Evolutionary conservation across 495 filamentous ascomycete genomes (phyloP).

Genomic region (Tuber magnatum): DNA sequence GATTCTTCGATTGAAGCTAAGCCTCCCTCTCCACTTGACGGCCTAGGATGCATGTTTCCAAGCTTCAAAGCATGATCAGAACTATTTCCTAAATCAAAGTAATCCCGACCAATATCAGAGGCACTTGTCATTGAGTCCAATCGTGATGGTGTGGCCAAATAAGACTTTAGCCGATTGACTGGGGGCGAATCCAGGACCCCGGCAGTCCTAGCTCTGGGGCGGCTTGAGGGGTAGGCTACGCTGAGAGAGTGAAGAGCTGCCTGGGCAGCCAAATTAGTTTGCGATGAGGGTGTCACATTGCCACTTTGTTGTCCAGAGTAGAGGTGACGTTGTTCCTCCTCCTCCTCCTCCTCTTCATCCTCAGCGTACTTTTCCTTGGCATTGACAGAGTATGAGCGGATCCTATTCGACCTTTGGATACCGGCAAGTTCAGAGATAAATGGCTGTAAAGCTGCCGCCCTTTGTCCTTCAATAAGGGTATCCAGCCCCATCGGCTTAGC

Average conservation of each 20-base stretch:
- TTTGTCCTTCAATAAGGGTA: slow-evolving; percentile 46
- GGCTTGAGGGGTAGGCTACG: slow-evolving; percentile 71
- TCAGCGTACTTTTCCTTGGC: slow-evolving; percentile 95
- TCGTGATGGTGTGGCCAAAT: slow-evolving; percentile 72
- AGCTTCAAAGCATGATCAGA: slow-evolving; percentile 35
- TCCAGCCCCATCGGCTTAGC: slow-evolving; percentile 57
- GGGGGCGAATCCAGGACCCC: slow-evolving; percentile 82
- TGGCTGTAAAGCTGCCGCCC: slow-evolving; percentile 53
- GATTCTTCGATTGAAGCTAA: slow-evolving; percentile 40
- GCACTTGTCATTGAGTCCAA: slow-evolving; percentile 78
- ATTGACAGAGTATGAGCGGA: slow-evolving; percentile 96
- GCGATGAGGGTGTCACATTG: slow-evolving; percentile 48
- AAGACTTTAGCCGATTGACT: slow-evolving; percentile 62
- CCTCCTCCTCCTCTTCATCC: slow-evolving; percentile 86
- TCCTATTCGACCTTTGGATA: slow-evolving; percentile 73
- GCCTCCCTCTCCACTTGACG: slow-evolving; percentile 39
- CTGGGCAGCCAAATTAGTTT: slow-evolving; percentile 65
- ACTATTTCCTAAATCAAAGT: slow-evolving; percentile 35
- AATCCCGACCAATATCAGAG: slow-evolving; percentile 57
- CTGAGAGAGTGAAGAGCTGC: slow-evolving; percentile 90
- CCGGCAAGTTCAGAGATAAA: slow-evolving; percentile 71
- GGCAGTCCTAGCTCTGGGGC: slow-evolving; percentile 81
- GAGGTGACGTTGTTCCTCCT: slow-evolving; percentile 66
- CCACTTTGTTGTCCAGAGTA: slow-evolving; percentile 45
- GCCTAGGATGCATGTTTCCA: slow-evolving; percentile 29